A percentile compares a stretch with the other conserved stretches of the same genome.
Conservation (phyloP, 495 filamentous ascomycete genomes). For the Penicillium alfredii region DNA sequence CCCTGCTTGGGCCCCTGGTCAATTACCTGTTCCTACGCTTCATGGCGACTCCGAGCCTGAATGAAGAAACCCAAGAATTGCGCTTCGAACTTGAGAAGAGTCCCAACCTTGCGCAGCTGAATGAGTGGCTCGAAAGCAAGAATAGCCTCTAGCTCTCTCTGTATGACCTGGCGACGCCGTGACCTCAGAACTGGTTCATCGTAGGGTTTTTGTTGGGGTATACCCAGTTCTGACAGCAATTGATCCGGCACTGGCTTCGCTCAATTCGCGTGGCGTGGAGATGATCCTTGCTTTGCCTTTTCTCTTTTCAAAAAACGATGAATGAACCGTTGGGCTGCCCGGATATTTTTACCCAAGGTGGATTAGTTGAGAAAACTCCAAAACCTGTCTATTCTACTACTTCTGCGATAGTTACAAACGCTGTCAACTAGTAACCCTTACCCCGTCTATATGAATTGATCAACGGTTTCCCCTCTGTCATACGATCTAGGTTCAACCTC, state of each 20-base stretch:
- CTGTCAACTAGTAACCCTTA: conserved; percentile 29
- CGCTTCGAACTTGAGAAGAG: conserved; percentile 42
- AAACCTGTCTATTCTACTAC: too few relatives aligned
- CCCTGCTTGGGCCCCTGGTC: conserved; percentile 47
- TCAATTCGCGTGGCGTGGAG: too few relatives aligned
- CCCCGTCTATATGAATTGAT: conserved; percentile 62
- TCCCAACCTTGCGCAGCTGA: conserved; percentile 46
- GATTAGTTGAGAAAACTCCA: too few relatives aligned
- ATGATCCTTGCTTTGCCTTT: too few relatives aligned
- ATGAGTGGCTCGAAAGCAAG: conserved; percentile 42
- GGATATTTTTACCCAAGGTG: too few relatives aligned
- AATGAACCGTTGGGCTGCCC: too few relatives aligned
- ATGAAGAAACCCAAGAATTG: conserved; percentile 43
- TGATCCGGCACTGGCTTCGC: too few relatives aligned
- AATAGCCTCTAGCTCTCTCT: conserved; percentile 54
- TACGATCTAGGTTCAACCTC: conserved; percentile 52
- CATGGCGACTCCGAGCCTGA: conserved; percentile 48
- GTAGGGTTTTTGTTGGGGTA: too few relatives aligned
- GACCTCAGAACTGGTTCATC: too few relatives aligned
- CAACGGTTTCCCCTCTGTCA: conserved; percentile 54
- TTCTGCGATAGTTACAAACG: too few relatives aligned
- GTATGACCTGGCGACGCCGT: conserved; percentile 44
- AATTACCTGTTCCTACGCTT: conserved; percentile 55
- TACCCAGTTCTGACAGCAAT: too few relatives aligned
- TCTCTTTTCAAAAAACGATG: too few relatives aligned